A percentile compares a stretch with the other conserved stretches of the same genome.
These are phyloP conservation scores for Odontarrhena argentea DNA, from an alignment of 345 rosid genomes.

Conservation along the genomic window DNA sequence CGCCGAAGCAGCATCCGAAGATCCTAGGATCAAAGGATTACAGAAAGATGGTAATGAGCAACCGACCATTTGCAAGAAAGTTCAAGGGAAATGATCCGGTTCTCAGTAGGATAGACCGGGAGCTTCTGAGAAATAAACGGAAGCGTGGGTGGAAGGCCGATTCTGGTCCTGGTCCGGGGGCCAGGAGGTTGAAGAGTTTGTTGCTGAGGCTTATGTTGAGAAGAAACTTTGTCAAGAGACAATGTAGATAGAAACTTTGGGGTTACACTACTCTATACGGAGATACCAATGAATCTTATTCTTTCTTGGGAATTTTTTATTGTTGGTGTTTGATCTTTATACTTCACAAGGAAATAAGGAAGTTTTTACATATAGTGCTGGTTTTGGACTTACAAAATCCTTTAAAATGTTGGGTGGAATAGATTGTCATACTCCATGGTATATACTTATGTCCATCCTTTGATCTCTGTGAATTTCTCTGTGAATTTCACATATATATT, in stretches of 20 bases:
- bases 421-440: constrained; percentile 14
- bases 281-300: constrained; percentile 29
- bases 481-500: background rate
- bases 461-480: constrained; percentile 1
- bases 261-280: constrained; percentile 5
- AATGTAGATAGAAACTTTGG: constrained; percentile 54
- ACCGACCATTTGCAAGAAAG: constrained; percentile 86
- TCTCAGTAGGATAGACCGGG: constrained; percentile 75
- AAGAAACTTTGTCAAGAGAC: constrained; percentile 58
- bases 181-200: constrained; percentile 64
- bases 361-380: background rate
- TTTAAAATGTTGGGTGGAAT: constrained; percentile 1
- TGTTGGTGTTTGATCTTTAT: constrained; percentile 12
- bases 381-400: constrained; percentile 25
- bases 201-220: constrained; percentile 53
- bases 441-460: constrained; percentile 8
- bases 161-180: constrained; percentile 68
- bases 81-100: constrained; percentile 72
- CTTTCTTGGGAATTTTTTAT: constrained; percentile 11
- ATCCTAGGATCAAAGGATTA: constrained; percentile 61
- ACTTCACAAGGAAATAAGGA: background rate
- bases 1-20: constrained; percentile 92
- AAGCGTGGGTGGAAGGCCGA: constrained; percentile 43
- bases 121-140: constrained; percentile 54
- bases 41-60: constrained; percentile 67